A percentile compares a stretch with the other conserved stretches of the same genome.
phyloP scores from a whole-genome alignment of 148 eudicot genomes.

The Heliamphora exappendiculata region DNA sequence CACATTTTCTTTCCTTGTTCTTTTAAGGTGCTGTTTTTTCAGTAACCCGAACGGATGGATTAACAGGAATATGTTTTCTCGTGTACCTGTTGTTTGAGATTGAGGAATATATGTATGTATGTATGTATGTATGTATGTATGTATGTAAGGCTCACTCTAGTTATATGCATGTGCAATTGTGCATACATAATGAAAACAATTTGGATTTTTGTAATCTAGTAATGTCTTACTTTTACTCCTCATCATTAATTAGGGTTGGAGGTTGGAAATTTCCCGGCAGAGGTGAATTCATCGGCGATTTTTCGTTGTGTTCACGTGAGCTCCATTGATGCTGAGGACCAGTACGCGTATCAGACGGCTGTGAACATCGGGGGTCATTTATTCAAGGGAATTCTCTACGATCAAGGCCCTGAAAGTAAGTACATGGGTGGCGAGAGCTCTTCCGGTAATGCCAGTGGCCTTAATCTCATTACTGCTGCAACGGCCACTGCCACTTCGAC shows the following conservation, averaged over 20 bases:
- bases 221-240: not conserved
- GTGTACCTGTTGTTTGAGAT: not conserved
- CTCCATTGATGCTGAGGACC: slow-evolving; percentile 55
- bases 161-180: not conserved
- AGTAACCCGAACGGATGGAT: slow-evolving; percentile 35
- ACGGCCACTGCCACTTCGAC: slow-evolving; percentile 16
- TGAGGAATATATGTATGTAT: no score
- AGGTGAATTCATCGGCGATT: slow-evolving; percentile 44
- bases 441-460: slow-evolving; percentile 34
- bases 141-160: no score
- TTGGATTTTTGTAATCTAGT: not conserved
- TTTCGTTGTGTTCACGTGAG: slow-evolving; percentile 74
- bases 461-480: slow-evolving; percentile 22
- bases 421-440: slow-evolving; percentile 35
- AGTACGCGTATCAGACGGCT: slow-evolving; percentile 70
- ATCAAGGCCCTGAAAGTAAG: slow-evolving; percentile 56
- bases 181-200: not conserved
- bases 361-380: slow-evolving; percentile 73
- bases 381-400: slow-evolving; percentile 71
- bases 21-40: slow-evolving; percentile 34
- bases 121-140: no score
- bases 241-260: slow-evolving; percentile 42
- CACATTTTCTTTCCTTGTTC: not conserved
- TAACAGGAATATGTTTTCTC: slow-evolving; percentile 16
- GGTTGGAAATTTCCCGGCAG: slow-evolving; percentile 56